These are phyloP conservation scores for Solanum sitiens DNA, from an alignment of 257 asterid genomes.

Conservation along the genomic window DNA sequence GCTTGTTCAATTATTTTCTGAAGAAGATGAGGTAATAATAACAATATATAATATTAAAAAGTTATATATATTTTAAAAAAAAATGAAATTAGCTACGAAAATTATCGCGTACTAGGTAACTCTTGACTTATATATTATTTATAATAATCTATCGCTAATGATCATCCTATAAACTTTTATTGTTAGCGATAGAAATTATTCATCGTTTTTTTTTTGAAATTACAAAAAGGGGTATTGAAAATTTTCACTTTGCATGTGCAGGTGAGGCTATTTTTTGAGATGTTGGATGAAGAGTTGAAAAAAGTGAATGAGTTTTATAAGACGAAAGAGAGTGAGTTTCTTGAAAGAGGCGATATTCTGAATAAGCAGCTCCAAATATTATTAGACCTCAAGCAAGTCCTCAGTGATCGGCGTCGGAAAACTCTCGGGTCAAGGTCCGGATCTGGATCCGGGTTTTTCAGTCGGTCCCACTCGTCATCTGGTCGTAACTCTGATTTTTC, in stretches of 20 bases:
- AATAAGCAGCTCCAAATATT: conserved; percentile 69
- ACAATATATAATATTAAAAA: neutral
- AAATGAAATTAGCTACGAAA: neutral
- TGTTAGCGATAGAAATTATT: neutral
- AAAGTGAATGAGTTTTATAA: conserved; percentile 73
- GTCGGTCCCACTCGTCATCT: conserved; percentile 19
- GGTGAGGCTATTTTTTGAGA: conserved; percentile 59
- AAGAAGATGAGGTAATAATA: conserved; percentile 71
- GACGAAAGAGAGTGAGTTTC: conserved; percentile 61
- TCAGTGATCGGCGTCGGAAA: conserved; percentile 43
- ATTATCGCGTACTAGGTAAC: neutral
- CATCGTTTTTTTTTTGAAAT: neutral
- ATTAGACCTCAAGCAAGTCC: conserved; percentile 54
- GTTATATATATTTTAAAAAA: neutral
- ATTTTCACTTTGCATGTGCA: conserved; percentile 3
- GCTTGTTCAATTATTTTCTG: conserved; percentile 60
- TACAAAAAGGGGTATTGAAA: neutral
- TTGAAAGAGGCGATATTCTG: conserved; percentile 64
- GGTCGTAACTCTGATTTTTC: conserved; percentile 46
- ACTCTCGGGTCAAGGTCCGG: conserved; percentile 1
- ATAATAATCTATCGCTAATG: neutral
- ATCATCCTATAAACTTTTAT: neutral
- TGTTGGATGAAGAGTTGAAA: conserved; percentile 58
- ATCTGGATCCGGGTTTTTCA: conserved; percentile 12
- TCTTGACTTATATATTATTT: neutral